phyloP scores from a whole-genome alignment of 1,284 basidiomycete species.

The Filobasidium uniguttulatum region DNA sequence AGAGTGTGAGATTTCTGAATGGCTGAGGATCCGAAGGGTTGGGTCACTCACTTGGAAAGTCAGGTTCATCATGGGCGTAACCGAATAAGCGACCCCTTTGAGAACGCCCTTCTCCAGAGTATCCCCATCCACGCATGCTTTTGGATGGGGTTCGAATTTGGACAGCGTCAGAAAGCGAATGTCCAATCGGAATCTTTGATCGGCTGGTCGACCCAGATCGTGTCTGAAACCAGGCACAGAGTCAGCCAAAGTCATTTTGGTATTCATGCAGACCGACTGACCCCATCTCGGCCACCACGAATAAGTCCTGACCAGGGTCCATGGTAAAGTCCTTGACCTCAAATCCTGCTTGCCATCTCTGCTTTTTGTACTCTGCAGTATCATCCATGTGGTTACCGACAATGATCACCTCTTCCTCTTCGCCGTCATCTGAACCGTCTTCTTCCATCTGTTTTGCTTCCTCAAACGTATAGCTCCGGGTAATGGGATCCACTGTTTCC shows the following conservation, averaged over 20 bases:
- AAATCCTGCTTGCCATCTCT: conserved; percentile 22
- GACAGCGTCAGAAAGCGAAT: conserved; percentile 29
- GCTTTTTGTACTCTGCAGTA: conserved; percentile 17
- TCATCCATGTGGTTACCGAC: conserved; percentile 14
- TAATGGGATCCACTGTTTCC: conserved; percentile 22
- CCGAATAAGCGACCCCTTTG: not conserved
- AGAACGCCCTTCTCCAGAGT: not conserved
- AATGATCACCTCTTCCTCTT: conserved; percentile 10
- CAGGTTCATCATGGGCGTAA: not conserved
- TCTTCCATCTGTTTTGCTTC: conserved; percentile 13
- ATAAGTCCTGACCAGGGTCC: conserved; percentile 34
- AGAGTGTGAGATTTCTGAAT: conserved; percentile 14
- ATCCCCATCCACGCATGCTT: conserved; percentile 14
- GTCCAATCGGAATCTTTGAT: conserved; percentile 18
- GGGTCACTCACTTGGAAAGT: not conserved
- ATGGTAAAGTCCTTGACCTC: conserved; percentile 33
- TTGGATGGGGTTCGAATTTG: conserved; percentile 30
- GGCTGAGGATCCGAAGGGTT: not conserved
- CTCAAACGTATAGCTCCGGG: conserved; percentile 3
- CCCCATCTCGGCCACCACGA: conserved; percentile 27
- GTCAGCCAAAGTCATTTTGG: not conserved
- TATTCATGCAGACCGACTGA: conserved; percentile 16
- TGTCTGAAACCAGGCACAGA: too few species aligned
- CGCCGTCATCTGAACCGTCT: conserved; percentile 1
- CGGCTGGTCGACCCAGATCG: too few species aligned